Evolutionary conservation across 2,329 filamentous ascomycete species (phyloP).

Genomic region (Aulographum hederae): DNA sequence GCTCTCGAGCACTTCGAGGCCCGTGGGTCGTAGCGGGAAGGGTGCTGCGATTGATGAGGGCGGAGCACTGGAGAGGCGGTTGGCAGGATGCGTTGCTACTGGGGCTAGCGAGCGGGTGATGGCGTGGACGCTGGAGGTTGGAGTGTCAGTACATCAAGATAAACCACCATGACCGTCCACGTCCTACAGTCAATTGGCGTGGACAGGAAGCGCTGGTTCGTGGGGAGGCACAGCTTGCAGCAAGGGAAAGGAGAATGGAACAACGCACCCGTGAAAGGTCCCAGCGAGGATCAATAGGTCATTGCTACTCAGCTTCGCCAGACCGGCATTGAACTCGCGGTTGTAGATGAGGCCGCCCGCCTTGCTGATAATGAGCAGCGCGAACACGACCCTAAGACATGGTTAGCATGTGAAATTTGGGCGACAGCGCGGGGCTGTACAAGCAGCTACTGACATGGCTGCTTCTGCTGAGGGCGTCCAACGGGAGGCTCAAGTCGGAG

Average conservation of each 20-base stretch:
- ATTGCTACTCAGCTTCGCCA: slow-evolving; percentile 82
- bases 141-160: too few species aligned
- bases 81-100: too few species aligned
- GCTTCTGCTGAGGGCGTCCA: too few species aligned
- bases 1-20: slow-evolving; percentile 82
- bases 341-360: slow-evolving; percentile 93
- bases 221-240: background rate
- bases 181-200: too few species aligned
- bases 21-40: slow-evolving; percentile 36
- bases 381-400: slow-evolving; percentile 90
- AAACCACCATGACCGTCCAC: too few species aligned
- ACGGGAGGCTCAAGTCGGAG: too few species aligned
- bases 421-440: too few species aligned
- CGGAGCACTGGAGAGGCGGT: slow-evolving; percentile 13
- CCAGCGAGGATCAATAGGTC: slow-evolving; percentile 94
- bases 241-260: slow-evolving; percentile 3
- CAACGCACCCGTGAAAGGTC: slow-evolving; percentile 74
- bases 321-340: slow-evolving; percentile 71
- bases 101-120: slow-evolving; percentile 38
- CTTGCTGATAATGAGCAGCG: slow-evolving; percentile 97
- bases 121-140: slow-evolving; percentile 37
- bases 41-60: slow-evolving; percentile 12
- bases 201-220: too few species aligned
- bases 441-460: too few species aligned
- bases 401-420: background rate